Evolutionary conservation across 2,329 filamentous ascomycete genomes (phyloP).

Genomic region (Colletotrichum orbiculare): DNA sequence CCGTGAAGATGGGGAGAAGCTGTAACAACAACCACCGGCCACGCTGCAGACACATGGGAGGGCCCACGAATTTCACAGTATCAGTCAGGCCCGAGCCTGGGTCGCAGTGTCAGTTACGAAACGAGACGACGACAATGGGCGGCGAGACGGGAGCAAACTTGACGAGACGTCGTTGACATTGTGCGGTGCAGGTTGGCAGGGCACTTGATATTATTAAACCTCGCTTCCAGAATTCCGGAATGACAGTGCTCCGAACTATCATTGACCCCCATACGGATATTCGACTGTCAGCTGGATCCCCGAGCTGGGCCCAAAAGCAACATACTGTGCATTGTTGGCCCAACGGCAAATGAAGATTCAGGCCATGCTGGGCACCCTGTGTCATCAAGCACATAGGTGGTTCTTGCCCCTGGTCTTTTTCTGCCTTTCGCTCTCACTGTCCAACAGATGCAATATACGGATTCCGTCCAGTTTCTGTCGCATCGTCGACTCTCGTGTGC

Average conservation of each 20-base stretch:
- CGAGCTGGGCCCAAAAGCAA: slow-evolving; percentile 19
- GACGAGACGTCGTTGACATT: neutral
- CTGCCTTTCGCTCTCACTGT: no score
- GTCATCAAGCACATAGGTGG: neutral
- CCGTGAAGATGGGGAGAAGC: neutral
- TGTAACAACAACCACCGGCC: neutral
- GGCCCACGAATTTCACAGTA: neutral
- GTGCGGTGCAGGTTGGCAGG: slow-evolving; percentile 1
- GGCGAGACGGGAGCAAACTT: slow-evolving; percentile 21
- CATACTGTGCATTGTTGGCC: slow-evolving; percentile 6
- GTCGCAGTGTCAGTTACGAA: no score
- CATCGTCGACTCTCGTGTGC: neutral
- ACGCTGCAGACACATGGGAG: slow-evolving; percentile 30
- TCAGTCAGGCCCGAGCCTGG: neutral
- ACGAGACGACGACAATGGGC: neutral
- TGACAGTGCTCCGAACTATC: slow-evolving; percentile 20
- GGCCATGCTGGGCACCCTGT: slow-evolving; percentile 10
- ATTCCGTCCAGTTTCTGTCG: neutral
- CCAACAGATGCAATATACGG: neutral
- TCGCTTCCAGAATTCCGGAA: slow-evolving; percentile 28
- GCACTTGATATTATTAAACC: slow-evolving; percentile 21
- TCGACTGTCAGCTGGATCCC: neutral
- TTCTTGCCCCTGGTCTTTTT: neutral
- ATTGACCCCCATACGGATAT: neutral
- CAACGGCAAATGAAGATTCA: slow-evolving; percentile 24